Conservation (phyloP, 1,284 basidiomycete genomes). For the Mycena sp. region DNA sequence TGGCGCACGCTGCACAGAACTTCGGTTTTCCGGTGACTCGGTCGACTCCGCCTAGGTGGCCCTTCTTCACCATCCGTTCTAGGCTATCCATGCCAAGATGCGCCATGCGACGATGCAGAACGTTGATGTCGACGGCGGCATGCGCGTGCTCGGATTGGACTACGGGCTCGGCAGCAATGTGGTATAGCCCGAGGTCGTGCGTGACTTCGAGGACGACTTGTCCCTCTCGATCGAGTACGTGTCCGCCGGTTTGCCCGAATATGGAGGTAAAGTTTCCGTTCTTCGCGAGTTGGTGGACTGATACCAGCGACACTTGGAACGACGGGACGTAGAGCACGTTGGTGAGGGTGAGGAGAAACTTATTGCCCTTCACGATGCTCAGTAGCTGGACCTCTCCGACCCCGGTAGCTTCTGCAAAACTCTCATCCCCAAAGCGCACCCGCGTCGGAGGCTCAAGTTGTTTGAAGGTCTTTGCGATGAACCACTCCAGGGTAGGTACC, state of each 20-base stretch:
- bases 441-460: not conserved
- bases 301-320: not conserved
- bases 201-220: not conserved
- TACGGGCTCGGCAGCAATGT: not conserved
- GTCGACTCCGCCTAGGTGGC: constrained; percentile 29
- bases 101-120: constrained; percentile 35
- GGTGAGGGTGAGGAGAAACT: not conserved
- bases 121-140: constrained; percentile 20
- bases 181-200: not conserved
- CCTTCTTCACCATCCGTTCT: constrained; percentile 30
- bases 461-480: no score
- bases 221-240: not conserved
- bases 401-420: not conserved
- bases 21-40: constrained; percentile 1
- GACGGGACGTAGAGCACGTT: constrained; percentile 3
- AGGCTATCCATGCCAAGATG: constrained; percentile 29
- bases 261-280: not conserved
- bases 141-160: not conserved
- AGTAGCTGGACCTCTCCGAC: not conserved
- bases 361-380: not conserved
- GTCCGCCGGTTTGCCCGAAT: not conserved
- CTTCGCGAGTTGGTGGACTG: not conserved
- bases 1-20: constrained; percentile 32
- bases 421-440: not conserved
- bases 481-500: not conserved